Evolutionary conservation across 1,284 basidiomycete genomes (phyloP), one percentile per base, ranked within the genome.

Genomic region (Apiotrichum mycotoxinovorans): DNA sequence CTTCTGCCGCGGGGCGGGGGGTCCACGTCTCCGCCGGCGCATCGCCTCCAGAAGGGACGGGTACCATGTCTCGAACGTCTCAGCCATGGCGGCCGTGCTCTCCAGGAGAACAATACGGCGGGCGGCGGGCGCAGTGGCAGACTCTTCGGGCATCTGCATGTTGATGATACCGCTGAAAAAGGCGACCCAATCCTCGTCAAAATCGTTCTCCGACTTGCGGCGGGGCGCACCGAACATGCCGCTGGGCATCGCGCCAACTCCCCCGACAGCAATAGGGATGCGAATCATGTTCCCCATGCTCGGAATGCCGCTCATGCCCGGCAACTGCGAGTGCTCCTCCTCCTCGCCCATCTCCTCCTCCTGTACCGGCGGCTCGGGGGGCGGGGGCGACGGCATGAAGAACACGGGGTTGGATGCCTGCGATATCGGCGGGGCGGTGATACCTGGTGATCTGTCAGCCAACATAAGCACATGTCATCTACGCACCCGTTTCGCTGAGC

Each of bases 21-120:
- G 57, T 12, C 56, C 56, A 20, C 60, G 53, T 64, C 90, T 82
- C 34, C 88, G 82, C 56, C 85, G 80, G 48, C 85, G 84, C 10
- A 92, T 87, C 10, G 89, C 86, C 41, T 84, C 81, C 12, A 91
- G 80, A 17, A 94, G 80, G 33, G 85, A 81, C 4, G 88, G 85
- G 70, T 88, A 93, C 90, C 91, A 92, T 1, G 81, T 77, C 2
- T 85, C 80, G 10, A 88, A 85, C 7, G 87, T 84, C 4, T 84
- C 75, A 0, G 87, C 84, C 54, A 94, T 83, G 0, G 84, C 87
- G 7, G 84, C 81, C 61, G 87, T 88, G 68, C 91, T 88, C 55
- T 89, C 86, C 52, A 94, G 80, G 65, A 91, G 89, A 50, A 94
- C 81, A 11, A 94, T 82, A n/a, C 90, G 85, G 11, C 61, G 60